Percentiles rank a stretch among this genome's conserved stretches.
phyloP scores from a whole-genome alignment of 306 rosid genomes.

The Cucumis cinereus region DNA sequence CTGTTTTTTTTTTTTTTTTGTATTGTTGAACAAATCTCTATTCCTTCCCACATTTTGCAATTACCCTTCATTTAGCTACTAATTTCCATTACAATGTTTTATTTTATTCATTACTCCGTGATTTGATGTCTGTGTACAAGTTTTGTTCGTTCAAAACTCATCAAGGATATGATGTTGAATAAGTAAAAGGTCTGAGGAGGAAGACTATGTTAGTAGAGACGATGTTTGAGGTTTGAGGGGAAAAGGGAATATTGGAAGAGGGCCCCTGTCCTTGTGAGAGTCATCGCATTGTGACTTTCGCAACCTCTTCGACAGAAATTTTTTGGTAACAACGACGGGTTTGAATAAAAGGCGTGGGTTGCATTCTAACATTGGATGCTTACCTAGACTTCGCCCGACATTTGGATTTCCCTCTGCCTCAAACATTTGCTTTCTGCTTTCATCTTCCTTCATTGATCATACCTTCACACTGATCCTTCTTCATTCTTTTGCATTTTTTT shows the following conservation, averaged over 20 bases:
- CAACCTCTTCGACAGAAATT: constrained; percentile 70
- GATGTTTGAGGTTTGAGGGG: constrained; percentile 18
- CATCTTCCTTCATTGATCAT: constrained; percentile 49
- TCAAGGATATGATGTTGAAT: constrained; percentile 53
- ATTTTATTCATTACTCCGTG: no score
- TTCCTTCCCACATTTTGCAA: no score
- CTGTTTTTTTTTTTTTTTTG: no score
- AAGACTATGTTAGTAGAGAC: constrained; percentile 20
- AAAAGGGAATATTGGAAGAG: constrained; percentile 25
- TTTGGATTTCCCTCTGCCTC: constrained; percentile 6
- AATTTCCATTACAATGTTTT: no score
- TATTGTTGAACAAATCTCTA: no score
- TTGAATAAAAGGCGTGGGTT: constrained; percentile 83
- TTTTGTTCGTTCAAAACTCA: neutral
- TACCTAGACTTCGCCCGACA: constrained; percentile 76
- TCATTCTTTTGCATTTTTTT: neutral
- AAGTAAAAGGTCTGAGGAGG: constrained; percentile 87
- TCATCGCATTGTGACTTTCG: constrained; percentile 61
- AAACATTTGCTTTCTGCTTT: constrained; percentile 14
- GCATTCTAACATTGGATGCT: constrained; percentile 77
- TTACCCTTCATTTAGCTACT: no score
- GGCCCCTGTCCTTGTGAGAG: constrained; percentile 67
- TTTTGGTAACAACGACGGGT: constrained; percentile 27
- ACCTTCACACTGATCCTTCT: constrained; percentile 58
- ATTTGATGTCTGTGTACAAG: neutral